phyloP scores from a whole-genome alignment of 2,329 filamentous ascomycete species.

The Chlorencoelia australis region DNA sequence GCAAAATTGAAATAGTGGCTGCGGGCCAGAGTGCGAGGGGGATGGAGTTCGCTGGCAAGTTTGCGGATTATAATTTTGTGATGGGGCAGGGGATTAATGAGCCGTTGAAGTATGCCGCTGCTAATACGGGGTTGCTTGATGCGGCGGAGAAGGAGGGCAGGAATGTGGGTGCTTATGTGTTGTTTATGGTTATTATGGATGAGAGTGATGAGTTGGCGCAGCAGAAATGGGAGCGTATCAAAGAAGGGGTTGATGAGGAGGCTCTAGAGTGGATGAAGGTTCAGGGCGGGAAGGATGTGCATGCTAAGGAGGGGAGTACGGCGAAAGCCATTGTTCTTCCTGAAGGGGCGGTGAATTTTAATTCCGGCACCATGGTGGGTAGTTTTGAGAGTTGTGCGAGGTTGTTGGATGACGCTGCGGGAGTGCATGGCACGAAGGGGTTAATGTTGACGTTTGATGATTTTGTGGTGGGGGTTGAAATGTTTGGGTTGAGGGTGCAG shows the following conservation, averaged over 20 bases:
- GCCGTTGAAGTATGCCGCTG: conserved; percentile 20
- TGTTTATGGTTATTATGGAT: conserved; percentile 28
- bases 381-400: too few relatives aligned
- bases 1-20: conserved; percentile 25
- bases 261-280: conserved; percentile 27
- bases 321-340: conserved; percentile 21
- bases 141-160: conserved; percentile 22
- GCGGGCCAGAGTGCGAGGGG: conserved; percentile 28
- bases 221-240: conserved; percentile 27
- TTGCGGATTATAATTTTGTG: conserved; percentile 28
- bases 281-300: conserved; percentile 25
- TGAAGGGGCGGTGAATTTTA: conserved; percentile 27
- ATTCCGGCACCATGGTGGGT: conserved; percentile 26
- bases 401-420: too few relatives aligned
- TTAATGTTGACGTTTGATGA: too few relatives aligned
- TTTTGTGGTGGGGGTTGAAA: too few relatives aligned
- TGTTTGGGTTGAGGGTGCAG: too few relatives aligned
- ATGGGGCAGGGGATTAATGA: conserved; percentile 27
- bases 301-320: conserved; percentile 25
- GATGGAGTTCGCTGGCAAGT: conserved; percentile 26
- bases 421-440: too few relatives aligned
- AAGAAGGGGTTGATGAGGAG: conserved; percentile 25
- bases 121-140: conserved; percentile 24
- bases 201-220: conserved; percentile 25
- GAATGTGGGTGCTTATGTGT: conserved; percentile 27